Percentiles rank a stretch among this genome's conserved stretches.
Conservation (phyloP, 306 rosid species). For the Malus fusca region DNA sequence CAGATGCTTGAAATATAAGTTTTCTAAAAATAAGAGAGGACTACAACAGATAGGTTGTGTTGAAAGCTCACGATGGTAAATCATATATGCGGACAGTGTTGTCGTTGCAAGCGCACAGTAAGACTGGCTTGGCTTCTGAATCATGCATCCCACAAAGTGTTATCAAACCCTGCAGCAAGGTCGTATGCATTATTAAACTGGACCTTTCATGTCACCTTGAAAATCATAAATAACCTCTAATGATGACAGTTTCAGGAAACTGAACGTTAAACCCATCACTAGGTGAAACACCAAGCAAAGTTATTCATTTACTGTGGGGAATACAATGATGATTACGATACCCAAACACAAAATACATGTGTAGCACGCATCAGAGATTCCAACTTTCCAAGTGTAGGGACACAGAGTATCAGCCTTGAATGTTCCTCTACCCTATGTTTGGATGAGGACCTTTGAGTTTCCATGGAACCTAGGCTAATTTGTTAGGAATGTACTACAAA, state of each 20-base stretch:
- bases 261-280: not conserved
- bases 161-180: constrained; percentile 61
- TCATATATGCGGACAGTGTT: constrained; percentile 80
- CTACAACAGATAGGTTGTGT: not conserved
- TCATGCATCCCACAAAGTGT: constrained; percentile 89
- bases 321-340: not conserved
- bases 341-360: not conserved
- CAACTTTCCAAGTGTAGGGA: not conserved
- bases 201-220: not conserved
- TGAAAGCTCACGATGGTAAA: constrained; percentile 87
- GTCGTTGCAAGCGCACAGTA: constrained; percentile 80
- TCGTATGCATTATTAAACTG: not conserved
- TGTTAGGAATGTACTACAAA: not conserved
- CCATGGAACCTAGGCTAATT: not conserved
- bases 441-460: not conserved
- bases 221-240: not conserved
- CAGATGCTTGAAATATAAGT: not conserved
- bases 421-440: not conserved
- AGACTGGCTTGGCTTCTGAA: constrained; percentile 78
- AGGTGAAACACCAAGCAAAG: not conserved
- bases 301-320: not conserved
- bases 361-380: not conserved
- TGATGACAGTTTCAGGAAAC: not conserved
- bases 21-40: not conserved
- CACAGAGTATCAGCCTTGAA: not conserved